These are phyloP conservation scores for Eurotiales sp. DNA, from an alignment of 2,329 filamentous ascomycete genomes.

Conservation along the genomic window DNA sequence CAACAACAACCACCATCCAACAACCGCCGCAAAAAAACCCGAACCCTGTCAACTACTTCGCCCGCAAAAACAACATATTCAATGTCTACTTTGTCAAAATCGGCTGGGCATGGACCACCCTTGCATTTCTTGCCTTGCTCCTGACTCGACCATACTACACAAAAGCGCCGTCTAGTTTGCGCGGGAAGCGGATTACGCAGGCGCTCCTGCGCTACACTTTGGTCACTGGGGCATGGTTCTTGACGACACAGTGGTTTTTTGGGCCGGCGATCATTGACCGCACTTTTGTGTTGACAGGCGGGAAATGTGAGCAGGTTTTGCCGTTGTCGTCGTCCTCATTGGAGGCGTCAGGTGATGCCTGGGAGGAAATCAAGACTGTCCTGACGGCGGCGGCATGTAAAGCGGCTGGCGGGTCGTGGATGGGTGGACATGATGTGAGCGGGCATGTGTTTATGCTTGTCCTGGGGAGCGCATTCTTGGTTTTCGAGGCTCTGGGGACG, in stretches of 20 bases:
- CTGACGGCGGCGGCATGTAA: slow-evolving; percentile 79
- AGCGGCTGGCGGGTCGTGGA: slow-evolving; percentile 76
- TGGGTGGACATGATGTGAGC: slow-evolving; percentile 92
- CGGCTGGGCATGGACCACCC: slow-evolving; percentile 87
- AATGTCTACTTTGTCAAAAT: slow-evolving; percentile 92
- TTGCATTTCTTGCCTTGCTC: slow-evolving; percentile 68
- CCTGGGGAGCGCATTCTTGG: slow-evolving; percentile 73
- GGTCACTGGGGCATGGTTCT: slow-evolving; percentile 74
- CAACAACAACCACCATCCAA: slow-evolving; percentile 3
- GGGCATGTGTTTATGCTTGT: slow-evolving; percentile 93
- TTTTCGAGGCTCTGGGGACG: slow-evolving; percentile 71
- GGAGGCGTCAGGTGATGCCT: slow-evolving; percentile 1
- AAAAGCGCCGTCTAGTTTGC: slow-evolving; percentile 38
- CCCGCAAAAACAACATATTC: slow-evolving; percentile 87
- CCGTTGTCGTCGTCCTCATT: neutral
- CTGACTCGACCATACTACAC: slow-evolving; percentile 60
- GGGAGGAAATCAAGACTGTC: slow-evolving; percentile 46
- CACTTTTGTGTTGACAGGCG: slow-evolving; percentile 82
- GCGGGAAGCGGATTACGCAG: slow-evolving; percentile 49
- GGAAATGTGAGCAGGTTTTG: slow-evolving; percentile 67
- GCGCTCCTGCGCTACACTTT: slow-evolving; percentile 65
- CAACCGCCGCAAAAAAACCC: slow-evolving; percentile 2
- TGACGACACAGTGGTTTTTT: slow-evolving; percentile 96
- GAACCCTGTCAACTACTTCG: slow-evolving; percentile 66
- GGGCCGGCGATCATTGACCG: slow-evolving; percentile 87